Base-by-base conservation (phyloP, 1,139 yeast species). In the Tardiomyces digboiensis region DNA sequence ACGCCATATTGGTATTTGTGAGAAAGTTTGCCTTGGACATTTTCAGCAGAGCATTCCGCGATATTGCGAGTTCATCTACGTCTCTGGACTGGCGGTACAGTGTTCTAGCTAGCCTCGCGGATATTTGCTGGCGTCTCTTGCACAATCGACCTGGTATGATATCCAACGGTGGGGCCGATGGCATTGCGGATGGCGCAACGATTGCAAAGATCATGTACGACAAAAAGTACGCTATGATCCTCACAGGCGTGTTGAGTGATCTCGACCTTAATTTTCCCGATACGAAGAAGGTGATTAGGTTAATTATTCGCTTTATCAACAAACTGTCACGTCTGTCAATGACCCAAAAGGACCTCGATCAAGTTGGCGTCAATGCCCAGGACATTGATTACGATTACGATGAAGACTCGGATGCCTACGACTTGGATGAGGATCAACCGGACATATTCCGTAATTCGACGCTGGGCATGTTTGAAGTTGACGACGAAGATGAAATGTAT, bases 401-500 rank as follows among this genome's bases (percentile, higher is more conserved):
- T 26, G 47, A 54, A 2, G 82, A 74, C 42, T 74, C 73, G 13
- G 33, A 26, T 8, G 33, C 33, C 33, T 26, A 26, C 33, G 33
- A 26, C 33, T 5, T 26, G 5, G 78, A 71, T 5, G 93, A 81
- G 39, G 68, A 64, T 38, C 71, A 77, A 42, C 89, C 95, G 0
- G 94, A 88, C 59, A 70, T 89, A 56, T 81, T 88, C 62, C 72
- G 82, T 43, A 87, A 89, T 59, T 88, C 97, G 0, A 86, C 97
- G 0, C 70, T 89, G 43, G 97, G 97, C 2, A 88, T 89, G 95
- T 89, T 84, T 59, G 97, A 89, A 55, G 80, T 85, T 42, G 89
- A 82, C 40, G 76, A 68, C 19, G 76, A 70, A 13, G 70, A 61
- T 18, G 71, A 62, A 42, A 73, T 71, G 38, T 75, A 68, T 7